These are phyloP conservation scores for Arachnomyces sp. DNA, from an alignment of 2,329 filamentous ascomycete genomes.

Conservation along the genomic window DNA sequence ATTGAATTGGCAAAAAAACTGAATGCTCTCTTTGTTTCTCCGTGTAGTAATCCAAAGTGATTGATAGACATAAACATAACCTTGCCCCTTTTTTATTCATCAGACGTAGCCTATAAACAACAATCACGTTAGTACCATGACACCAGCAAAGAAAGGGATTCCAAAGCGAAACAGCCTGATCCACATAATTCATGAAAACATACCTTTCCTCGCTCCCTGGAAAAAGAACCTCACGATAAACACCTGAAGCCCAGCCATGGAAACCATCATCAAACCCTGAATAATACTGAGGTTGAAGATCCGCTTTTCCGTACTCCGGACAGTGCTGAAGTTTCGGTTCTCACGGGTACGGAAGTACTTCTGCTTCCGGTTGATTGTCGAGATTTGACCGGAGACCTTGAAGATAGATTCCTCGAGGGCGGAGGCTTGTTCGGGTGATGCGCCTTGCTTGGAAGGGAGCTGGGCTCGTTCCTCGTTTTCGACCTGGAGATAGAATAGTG, in stretches of 20 bases:
- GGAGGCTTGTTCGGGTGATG: conserved; percentile 79
- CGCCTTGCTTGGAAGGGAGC: conserved; percentile 81
- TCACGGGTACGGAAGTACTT: conserved; percentile 99
- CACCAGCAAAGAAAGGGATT: too few relatives aligned
- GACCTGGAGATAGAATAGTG: conserved; percentile 49
- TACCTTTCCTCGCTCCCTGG: conserved; percentile 69
- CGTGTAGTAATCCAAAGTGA: too few relatives aligned
- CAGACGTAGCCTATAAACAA: conserved; percentile 6
- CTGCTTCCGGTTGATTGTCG: conserved; percentile 91
- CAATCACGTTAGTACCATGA: background rate
- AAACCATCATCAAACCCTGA: conserved; percentile 82
- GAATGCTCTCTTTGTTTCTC: too few relatives aligned
- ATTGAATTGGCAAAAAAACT: too few relatives aligned
- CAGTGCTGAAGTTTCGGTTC: conserved; percentile 98
- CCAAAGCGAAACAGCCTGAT: background rate
- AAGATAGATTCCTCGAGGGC: conserved; percentile 88
- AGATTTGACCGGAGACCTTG: conserved; percentile 87
- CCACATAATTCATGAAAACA: conserved; percentile 14
- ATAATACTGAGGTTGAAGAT: conserved; percentile 98
- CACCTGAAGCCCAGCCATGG: conserved; percentile 93
- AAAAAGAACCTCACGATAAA: conserved; percentile 99
- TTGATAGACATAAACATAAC: too few relatives aligned
- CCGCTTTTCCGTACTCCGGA: conserved; percentile 86
- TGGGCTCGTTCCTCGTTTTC: conserved; percentile 80
- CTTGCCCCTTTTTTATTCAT: background rate